Conservation (phyloP, 108 stramenopile species). For the Fragilaria radians region DNA sequence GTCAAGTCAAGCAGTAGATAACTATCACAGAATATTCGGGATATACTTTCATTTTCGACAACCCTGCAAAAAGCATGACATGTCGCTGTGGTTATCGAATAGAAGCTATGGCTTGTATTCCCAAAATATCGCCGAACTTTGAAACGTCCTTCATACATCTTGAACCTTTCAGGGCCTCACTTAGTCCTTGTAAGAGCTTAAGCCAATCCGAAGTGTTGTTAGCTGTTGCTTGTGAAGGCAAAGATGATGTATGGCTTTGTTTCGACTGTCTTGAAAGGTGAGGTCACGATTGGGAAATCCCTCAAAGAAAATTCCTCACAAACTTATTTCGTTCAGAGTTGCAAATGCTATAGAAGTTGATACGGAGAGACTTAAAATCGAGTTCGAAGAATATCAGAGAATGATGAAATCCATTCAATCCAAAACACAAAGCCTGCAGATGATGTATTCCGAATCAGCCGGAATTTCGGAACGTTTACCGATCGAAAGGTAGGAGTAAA, state of each 20-base stretch:
- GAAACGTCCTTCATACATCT: constrained; percentile 39
- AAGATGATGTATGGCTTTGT: constrained; percentile 18
- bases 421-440: constrained; percentile 12
- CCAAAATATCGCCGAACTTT: not conserved
- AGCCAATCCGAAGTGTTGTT: constrained; percentile 16
- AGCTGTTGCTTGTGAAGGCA: not conserved
- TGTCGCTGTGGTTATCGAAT: not conserved
- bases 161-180: constrained; percentile 18
- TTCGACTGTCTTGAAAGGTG: constrained; percentile 26
- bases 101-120: not conserved
- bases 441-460: too few relatives aligned
- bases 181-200: constrained; percentile 16
- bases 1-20: too few relatives aligned
- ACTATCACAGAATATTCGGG: too few relatives aligned
- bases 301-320: not conserved
- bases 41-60: too few relatives aligned
- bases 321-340: constrained; percentile 13
- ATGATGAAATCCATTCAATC: constrained; percentile 8
- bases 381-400: constrained; percentile 26
- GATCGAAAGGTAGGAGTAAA: constrained; percentile 1
- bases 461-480: constrained; percentile 13
- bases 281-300: not conserved
- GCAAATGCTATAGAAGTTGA: constrained; percentile 36
- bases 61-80: too few relatives aligned
- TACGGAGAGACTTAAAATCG: constrained; percentile 35